Conservation (phyloP, 2,329 filamentous ascomycete species). For the Aspergillus candidus region DNA sequence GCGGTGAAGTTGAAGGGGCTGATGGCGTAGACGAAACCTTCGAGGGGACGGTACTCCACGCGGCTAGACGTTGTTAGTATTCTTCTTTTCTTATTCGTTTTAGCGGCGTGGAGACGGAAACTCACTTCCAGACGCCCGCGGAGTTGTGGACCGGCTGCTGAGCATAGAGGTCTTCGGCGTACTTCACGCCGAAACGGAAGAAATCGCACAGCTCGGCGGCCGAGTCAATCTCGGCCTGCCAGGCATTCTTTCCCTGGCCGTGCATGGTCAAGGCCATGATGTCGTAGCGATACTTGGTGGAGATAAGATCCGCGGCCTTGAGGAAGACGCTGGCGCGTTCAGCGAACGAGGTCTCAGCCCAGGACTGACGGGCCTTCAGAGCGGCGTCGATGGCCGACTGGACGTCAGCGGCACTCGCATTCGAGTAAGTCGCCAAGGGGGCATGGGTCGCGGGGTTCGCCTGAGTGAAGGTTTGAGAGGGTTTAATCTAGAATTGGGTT, state of each 20-base stretch:
- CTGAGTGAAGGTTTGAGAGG: slow-evolving; percentile 50
- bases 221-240: slow-evolving; percentile 98
- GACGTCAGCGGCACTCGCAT: slow-evolving; percentile 71
- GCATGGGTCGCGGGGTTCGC: slow-evolving; percentile 77
- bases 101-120: neutral
- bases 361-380: slow-evolving; percentile 75
- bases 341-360: slow-evolving; percentile 81
- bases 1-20: slow-evolving; percentile 97
- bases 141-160: slow-evolving; percentile 82
- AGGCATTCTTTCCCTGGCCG: slow-evolving; percentile 95
- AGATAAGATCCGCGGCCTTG: slow-evolving; percentile 87
- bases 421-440: slow-evolving; percentile 75
- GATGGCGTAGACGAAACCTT: slow-evolving; percentile 93
- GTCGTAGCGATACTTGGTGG: slow-evolving; percentile 91
- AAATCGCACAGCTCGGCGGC: slow-evolving; percentile 92
- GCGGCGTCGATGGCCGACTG: slow-evolving; percentile 74
- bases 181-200: slow-evolving; percentile 84
- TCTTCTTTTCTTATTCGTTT: neutral
- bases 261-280: slow-evolving; percentile 95
- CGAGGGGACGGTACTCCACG: slow-evolving; percentile 79
- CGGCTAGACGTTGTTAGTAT: slow-evolving; percentile 41
- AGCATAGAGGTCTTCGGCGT: slow-evolving; percentile 82
- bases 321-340: slow-evolving; percentile 91
- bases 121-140: slow-evolving; percentile 75
- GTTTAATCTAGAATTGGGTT: slow-evolving; percentile 22